Percentiles rank a stretch among this genome's conserved stretches.
These are phyloP conservation scores for Exserohilum rostratum DNA, from an alignment of 2,329 filamentous ascomycete species.

Conservation along the genomic window DNA sequence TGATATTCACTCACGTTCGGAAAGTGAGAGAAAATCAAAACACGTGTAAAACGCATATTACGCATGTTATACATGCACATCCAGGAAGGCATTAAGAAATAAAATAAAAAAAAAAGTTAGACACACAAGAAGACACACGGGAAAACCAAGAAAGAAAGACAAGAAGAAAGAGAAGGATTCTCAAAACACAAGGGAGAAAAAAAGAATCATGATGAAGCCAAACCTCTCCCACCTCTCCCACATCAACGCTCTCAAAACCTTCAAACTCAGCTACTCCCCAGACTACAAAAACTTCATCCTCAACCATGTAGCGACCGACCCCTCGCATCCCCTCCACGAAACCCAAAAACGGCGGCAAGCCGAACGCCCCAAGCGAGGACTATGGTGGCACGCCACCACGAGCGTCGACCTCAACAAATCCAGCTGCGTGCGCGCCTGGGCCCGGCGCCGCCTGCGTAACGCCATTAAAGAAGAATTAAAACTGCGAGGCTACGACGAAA, in stretches of 20 bases:
- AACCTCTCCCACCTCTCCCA: constrained; percentile 17
- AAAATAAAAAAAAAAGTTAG: too few relatives aligned
- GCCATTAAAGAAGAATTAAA: constrained; percentile 41
- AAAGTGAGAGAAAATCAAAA: too few relatives aligned
- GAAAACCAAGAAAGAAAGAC: too few relatives aligned
- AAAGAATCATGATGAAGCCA: constrained; percentile 26
- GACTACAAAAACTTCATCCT: constrained; percentile 32
- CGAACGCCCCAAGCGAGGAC: constrained; percentile 29
- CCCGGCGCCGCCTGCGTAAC: constrained; percentile 35
- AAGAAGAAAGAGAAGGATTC: too few relatives aligned
- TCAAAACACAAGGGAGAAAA: background rate
- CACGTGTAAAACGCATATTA: too few relatives aligned
- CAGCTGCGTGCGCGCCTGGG: constrained; percentile 41
- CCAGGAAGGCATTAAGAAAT: too few relatives aligned
- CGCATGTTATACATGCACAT: too few relatives aligned
- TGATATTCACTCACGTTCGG: background rate
- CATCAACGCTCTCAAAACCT: constrained; percentile 15
- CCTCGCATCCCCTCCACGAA: constrained; percentile 35
- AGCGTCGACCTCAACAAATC: constrained; percentile 35
- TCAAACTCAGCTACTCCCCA: constrained; percentile 32
- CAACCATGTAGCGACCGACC: constrained; percentile 29
- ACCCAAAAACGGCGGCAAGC: constrained; percentile 24
- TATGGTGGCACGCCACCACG: constrained; percentile 44
- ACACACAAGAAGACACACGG: too few relatives aligned
- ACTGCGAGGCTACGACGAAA: constrained; percentile 34